Base-by-base conservation (phyloP, 1,284 basidiomycete species). In the Sparassis latifolia region DNA sequence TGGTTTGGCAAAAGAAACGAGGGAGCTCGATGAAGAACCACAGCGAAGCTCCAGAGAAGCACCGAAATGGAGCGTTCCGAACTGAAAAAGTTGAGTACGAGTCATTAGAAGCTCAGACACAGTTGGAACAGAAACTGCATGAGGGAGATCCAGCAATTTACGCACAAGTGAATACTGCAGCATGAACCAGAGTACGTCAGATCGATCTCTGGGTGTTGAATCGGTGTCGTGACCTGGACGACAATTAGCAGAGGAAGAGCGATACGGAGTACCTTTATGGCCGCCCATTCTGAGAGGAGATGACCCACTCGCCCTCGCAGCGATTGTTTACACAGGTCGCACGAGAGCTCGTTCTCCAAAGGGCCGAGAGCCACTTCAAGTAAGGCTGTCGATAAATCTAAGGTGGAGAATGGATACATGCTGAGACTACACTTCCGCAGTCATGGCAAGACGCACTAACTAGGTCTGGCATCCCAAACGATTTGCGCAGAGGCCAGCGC, bases 231-330 rank as follows among this genome's bases (percentile, higher is more conserved):
- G 20, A 20, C 20, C 20, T 20, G 20, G 20, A 20, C 20, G 20
- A 20, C 20, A 20, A 20, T 20, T 20, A 20, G 35, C n/a, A n/a
- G 35, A 28, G 40, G 27, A 42, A 10, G 27, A 42, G 7, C 7
- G 27, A 12, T 6, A 28, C 27, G 5, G 30, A 31, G 27, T 20
- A 84, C 85, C 72, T 85, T 88, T 42, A 89, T 81, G 38, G 77
- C 68, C 10, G 85, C 82, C 86, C 86, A 89, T 54, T 86, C 82
- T 29, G 78, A 63, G 40, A 86, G 68, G 41, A 89, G 70, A 44
- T 74, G 74, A 60, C 79, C 80, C 42, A 88, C 76, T 39, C 86
- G 74, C 42, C 83, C 78, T 46, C 74, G 69, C 31, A 89, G 71
- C 2, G 77, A 67, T 43, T 67, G 60, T 54, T 75, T 76, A 61